Base-by-base conservation (phyloP, 306 rosid genomes). In the Myrica gale region DNA sequence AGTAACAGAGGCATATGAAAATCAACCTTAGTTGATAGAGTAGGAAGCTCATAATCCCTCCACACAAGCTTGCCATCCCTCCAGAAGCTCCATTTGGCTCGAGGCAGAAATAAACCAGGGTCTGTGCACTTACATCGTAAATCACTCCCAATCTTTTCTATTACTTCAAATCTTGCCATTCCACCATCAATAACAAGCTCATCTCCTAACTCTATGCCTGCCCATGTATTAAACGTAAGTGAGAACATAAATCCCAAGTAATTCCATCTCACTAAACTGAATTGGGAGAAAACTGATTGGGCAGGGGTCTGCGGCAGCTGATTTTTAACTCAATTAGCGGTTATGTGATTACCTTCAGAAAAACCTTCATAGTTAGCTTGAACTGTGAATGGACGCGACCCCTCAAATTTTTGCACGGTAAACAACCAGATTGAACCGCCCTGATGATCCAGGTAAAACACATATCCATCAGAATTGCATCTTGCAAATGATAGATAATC, bases 181-280 rank as follows among this genome's bases (percentile, higher is more conserved):
- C 96, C 96, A 70, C 97, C 97, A 69, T 93, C 98, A 69, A 93
- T 83, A 60, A 91, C 91, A 83, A 93, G 84, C 73, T 89, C 96
- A 78, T 89, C 97, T 11, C 93, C 97, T 63, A 87, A 91, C 78
- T 86, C 83, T 55, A 90, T 84, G 54, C 91, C 97, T 93, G 86
- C 71, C 45, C 74, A 72, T 53, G 76, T 77, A 43, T 16, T 4
- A 37, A 26, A 21, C n/a, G 7, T n/a, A 74, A 57, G 42, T 32
- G 74, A 62, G 43, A 51, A 82, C 78, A 79, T 69, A 53, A 58
- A 42, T 63, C 11, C 54, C 56, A 43, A 0, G 42, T 26, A 26
- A 26, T 26, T 26, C 1, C 56, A 47, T 17, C 43, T 60, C 76
- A 73, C 43, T 53, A 63, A 75, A 72, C 53, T 56, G 41, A 47